Evolutionary conservation across 306 rosid genomes (phyloP), one percentile per base, ranked within the genome.

Genomic region (Phaseolus lunatus): DNA sequence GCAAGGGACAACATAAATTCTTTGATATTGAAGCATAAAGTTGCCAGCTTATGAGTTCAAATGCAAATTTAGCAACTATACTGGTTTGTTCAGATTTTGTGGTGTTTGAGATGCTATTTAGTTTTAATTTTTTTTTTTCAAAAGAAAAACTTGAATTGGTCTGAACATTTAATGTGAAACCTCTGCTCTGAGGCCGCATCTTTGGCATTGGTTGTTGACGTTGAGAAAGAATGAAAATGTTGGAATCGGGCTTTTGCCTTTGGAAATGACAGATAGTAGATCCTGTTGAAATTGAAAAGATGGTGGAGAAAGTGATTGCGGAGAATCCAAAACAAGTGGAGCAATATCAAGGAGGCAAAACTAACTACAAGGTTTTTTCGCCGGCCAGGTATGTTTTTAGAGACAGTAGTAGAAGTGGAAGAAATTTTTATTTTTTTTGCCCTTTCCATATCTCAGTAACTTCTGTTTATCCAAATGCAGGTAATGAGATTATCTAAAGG

Each of bases 331-430:
- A 95, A 82, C 97, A 95, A 83, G 66, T 90, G 31, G 97, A 89
- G 80, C 97, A 95, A 82, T 92, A 87, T 48, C 96, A 89, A 6
- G 86, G 97, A 22, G 99, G 97, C 54, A 95, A 85, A 82, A 90
- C 96, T 64, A 95, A 83, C 82, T 92, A 67, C 90, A 90, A 84
- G 99, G 96, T 19, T 95, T 19, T 81, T 95, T 95, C 78, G 90
- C 97, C 12, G 97, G 98, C 81, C 97, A 95, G 96, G 98, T 95
- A 74, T 84, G n/a, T n/a, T n/a, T n/a, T n/a, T n/a, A n/a, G 77
- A n/a, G n/a, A n/a, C n/a, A n/a, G 22, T n/a, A n/a, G 59, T 83
- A 48, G 54, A 75, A 31, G 58, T 61, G 23, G 63, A 72, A 83
- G 58, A 57, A 18, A 35, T 29, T 56, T 39, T 19, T 24, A 22